Evolutionary conservation across 2,329 filamentous ascomycete species (phyloP), one percentile per base, ranked within the genome.

Genomic region (Fusarium tricinctum): DNA sequence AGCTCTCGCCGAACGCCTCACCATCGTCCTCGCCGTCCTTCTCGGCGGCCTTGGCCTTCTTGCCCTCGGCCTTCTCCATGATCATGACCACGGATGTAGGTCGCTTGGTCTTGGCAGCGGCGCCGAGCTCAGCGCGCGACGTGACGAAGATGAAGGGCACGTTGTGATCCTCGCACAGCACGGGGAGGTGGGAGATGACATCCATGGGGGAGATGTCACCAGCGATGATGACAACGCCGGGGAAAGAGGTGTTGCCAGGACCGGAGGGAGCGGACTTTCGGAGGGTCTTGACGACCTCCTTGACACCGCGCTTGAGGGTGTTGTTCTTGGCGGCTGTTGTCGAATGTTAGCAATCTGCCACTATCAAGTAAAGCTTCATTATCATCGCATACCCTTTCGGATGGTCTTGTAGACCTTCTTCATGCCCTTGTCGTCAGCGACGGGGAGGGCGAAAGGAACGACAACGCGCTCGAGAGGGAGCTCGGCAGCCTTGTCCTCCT

Each of bases 201-300:
- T 99, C 96, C 90, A 96, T 95, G 71, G 96, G 96, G 53, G 93
- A 97, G 84, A 99, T 98, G 82, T 99, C 96, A 74, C 93, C 96
- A 35, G 96, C 96, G 73, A 99, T 93, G 79, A 99, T 86, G 75
- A 97, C 93, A 72, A 99, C 87, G 71, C 89, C 87, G 44, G 92
- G 90, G 76, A 89, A 85, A 54, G 86, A 80, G 52, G 87, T 84
- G 77, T 88, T 84, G 70, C 88, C 86, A 63, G 89, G 86, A n/a
- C 89, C 87, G 58, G 89, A 87, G 73, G 88, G 81, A 59, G 92
- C 86, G 15, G 93, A 95, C 85, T 98, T 98, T 84, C 96, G 94
- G 74, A 99, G 92, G 33, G 94, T 92, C 85, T 99, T 99, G 84
- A 98, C 94, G 78, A 97, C 95, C 84, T 99, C 96, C 83, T 99